Evolutionary conservation across 805 yeast genomes (phyloP).

Genomic region (Starmerella riodocensis): DNA sequence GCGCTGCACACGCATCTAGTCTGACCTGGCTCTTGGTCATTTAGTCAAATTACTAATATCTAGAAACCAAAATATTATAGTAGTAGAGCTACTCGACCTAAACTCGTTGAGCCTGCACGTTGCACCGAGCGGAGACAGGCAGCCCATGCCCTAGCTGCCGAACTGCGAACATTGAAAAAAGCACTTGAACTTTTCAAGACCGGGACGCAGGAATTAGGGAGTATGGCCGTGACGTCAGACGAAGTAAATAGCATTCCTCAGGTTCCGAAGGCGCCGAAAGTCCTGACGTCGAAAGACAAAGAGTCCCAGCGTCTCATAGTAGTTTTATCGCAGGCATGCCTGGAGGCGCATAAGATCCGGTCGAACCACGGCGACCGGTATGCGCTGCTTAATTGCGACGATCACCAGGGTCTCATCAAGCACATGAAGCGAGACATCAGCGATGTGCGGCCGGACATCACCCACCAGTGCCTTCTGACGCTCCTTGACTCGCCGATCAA

Average conservation of each 20-base stretch:
- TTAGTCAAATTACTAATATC: no score
- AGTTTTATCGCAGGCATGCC: slow-evolving; percentile 89
- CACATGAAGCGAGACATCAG: slow-evolving; percentile 96
- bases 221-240: slow-evolving; percentile 7
- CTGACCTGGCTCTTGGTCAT: no score
- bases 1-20: no score
- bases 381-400: slow-evolving; percentile 91
- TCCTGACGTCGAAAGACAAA: slow-evolving; percentile 74
- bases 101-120: no score
- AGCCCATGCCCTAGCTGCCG: no score
- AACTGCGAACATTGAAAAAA: no score
- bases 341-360: slow-evolving; percentile 78
- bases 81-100: no score
- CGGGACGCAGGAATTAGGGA: neutral
- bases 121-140: no score
- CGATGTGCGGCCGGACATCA: slow-evolving; percentile 98
- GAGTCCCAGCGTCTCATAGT: slow-evolving; percentile 77
- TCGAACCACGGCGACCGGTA: slow-evolving; percentile 82
- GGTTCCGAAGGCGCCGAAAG: slow-evolving; percentile 77
- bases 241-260: slow-evolving; percentile 44
- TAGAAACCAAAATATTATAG: no score
- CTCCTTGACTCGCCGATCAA: slow-evolving; percentile 93
- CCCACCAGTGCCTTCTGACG: slow-evolving; percentile 93
- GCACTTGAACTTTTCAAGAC: no score
- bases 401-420: slow-evolving; percentile 87